A percentile compares a stretch with the other conserved stretches of the same genome.
Evolutionary conservation across 257 asterid genomes (phyloP).

Genomic region (Salvia splendens): DNA sequence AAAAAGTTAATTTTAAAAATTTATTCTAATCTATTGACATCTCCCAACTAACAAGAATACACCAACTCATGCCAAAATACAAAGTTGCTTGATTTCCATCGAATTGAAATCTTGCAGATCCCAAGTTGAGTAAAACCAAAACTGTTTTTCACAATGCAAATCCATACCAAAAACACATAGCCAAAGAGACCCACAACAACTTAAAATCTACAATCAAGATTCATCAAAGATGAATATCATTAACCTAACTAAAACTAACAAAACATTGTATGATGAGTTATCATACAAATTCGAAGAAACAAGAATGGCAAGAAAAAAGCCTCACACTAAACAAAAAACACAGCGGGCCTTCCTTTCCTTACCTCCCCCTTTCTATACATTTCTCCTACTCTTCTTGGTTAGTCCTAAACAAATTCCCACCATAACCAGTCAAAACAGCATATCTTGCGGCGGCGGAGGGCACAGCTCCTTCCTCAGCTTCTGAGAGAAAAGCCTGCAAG

Average conservation of each 20-base stretch:
- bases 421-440: slow-evolving; percentile 14
- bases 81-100: too few relatives aligned
- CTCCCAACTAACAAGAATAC: too few relatives aligned
- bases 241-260: background rate
- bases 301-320: slow-evolving; percentile 35
- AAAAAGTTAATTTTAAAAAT: too few relatives aligned
- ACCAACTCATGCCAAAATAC: too few relatives aligned
- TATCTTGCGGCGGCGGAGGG: slow-evolving; percentile 69
- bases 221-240: background rate
- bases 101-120: too few relatives aligned
- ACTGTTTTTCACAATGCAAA: too few relatives aligned
- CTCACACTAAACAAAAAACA: slow-evolving; percentile 41
- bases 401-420: slow-evolving; percentile 32
- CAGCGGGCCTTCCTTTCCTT: slow-evolving; percentile 31
- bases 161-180: background rate
- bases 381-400: slow-evolving; percentile 28
- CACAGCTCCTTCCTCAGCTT: slow-evolving; percentile 82
- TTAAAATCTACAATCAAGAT: background rate
- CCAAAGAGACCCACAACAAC: background rate
- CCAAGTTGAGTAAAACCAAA: too few relatives aligned
- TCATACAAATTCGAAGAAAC: background rate
- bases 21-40: too few relatives aligned
- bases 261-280: slow-evolving; percentile 10
- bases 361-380: slow-evolving; percentile 40
- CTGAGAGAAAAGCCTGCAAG: slow-evolving; percentile 88